Conservation (phyloP, 345 rosid species). For the Nasturtium officinale region DNA sequence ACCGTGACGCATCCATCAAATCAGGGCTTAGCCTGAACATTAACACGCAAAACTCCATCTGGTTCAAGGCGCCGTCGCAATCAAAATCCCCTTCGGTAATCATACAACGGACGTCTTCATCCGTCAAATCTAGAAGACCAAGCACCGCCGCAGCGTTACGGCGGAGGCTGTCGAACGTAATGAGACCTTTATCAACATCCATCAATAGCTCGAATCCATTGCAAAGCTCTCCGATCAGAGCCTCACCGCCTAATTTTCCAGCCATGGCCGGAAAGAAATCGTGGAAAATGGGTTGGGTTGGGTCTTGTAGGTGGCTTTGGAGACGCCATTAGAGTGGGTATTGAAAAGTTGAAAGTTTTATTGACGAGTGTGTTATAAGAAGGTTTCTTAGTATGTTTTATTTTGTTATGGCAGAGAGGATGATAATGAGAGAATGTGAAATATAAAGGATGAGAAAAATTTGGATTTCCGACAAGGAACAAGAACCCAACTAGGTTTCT, state of each 20-base stretch:
- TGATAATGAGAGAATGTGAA: too few species aligned
- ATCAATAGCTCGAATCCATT: slow-evolving; percentile 74
- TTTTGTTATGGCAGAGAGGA: background rate
- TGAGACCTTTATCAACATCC: slow-evolving; percentile 70
- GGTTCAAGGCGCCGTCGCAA: slow-evolving; percentile 74
- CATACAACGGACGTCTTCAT: slow-evolving; percentile 70
- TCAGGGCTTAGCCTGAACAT: slow-evolving; percentile 89
- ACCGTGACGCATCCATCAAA: slow-evolving; percentile 75
- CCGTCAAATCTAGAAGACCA: slow-evolving; percentile 72
- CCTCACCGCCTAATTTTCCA: slow-evolving; percentile 76
- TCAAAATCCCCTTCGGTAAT: slow-evolving; percentile 73
- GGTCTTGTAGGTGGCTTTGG: slow-evolving; percentile 29
- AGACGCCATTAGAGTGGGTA: slow-evolving; percentile 47
- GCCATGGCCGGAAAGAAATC: slow-evolving; percentile 83
- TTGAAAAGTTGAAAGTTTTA: background rate
- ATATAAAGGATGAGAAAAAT: slow-evolving; percentile 24
- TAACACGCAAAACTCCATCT: slow-evolving; percentile 91
- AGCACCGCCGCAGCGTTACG: slow-evolving; percentile 60
- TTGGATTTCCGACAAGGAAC: slow-evolving; percentile 60
- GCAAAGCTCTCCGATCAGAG: slow-evolving; percentile 70
- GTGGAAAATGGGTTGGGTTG: slow-evolving; percentile 47
- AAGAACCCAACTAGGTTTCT: slow-evolving; percentile 47
- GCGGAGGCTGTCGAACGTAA: slow-evolving; percentile 73
- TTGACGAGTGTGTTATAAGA: background rate
- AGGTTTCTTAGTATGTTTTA: background rate